These are phyloP conservation scores for Colletotrichum liaoningense DNA, from an alignment of 2,329 filamentous ascomycete species.

Conservation along the genomic window DNA sequence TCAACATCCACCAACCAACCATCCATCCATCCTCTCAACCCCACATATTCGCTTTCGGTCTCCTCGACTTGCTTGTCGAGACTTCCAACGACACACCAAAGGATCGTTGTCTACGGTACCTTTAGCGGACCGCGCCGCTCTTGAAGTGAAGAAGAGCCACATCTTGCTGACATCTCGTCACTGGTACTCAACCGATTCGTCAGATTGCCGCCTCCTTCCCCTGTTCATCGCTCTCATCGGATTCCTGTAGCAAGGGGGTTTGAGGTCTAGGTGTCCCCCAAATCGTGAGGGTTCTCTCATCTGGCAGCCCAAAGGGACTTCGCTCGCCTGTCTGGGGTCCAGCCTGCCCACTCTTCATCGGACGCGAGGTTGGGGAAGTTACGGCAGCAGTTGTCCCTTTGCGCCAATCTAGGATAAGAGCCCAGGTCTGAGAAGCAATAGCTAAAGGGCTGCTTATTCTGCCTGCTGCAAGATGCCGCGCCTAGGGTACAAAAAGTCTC, in stretches of 20 bases:
- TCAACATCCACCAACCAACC: not conserved
- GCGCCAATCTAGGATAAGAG: not conserved
- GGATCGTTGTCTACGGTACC: not conserved
- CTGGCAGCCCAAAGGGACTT: not conserved
- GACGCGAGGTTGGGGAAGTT: not conserved
- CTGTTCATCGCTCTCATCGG: not conserved
- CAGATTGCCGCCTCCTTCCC: constrained; percentile 1
- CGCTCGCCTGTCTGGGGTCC: not conserved
- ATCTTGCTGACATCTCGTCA: constrained; percentile 6
- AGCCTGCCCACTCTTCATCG: not conserved
- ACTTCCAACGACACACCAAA: constrained; percentile 1
- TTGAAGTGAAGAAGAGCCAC: not conserved
- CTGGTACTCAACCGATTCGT: constrained; percentile 14
- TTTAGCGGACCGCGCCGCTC: constrained; percentile 1
- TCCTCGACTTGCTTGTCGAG: not conserved
- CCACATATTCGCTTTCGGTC: constrained; percentile 34
- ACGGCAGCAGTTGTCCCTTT: not conserved
- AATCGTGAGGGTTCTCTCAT: not conserved
- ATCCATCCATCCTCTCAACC: not conserved
- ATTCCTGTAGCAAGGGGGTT: constrained; percentile 12
- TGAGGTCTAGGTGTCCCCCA: not conserved
- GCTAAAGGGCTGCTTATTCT: not conserved
- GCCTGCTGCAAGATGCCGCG: constrained; percentile 39
- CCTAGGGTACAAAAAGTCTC: constrained; percentile 50
- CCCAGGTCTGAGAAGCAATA: not conserved